Evolutionary conservation across 2,329 filamentous ascomycete species (phyloP), one percentile per base, ranked within the genome.

Genomic region (Paramyrothecium roridum): DNA sequence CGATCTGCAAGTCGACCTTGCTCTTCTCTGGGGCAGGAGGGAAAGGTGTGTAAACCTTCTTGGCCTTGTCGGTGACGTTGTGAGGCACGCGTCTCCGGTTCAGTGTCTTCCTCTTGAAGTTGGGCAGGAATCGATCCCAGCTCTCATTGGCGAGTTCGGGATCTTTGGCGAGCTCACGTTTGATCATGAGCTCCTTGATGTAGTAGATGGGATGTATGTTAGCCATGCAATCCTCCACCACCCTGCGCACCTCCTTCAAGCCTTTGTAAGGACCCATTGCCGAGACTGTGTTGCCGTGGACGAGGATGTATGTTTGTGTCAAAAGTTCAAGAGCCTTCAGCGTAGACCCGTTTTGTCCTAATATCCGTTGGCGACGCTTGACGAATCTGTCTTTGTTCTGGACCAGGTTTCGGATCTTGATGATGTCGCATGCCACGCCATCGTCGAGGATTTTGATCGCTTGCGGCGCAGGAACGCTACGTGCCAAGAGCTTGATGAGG

Each of bases 1-100:
- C 95, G 78, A 99, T 96, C 82, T 99, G 93, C 74, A 92, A 76
- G 75, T 99, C 95, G 65, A 99, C 84, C 85, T 98, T 99, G 85
- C 93, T 97, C 90, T 96, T 96, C 81, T 99, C 93, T 62, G 93
- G 92, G 47, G 92, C 85, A 8, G 95, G 95, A 50, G 95, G 95
- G 86, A 99, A 99, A 11, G 95, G 93, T 61, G 96, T 99, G 80
- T 97, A 99, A 13, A 81, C 75, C 83, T 96, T 98, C 83, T 93
- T 96, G 70, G 80, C 75, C 83, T 99, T 99, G 80, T 99, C 93
- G 53, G 85, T 91, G 69, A 99, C 87, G 67, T 90, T 91, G 80
- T 85, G 84, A 0, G 95, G 96, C 64, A 87, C 85, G 63, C 85
- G 84, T 62, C 95, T 83, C 78, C 92, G 93, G 77, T 85, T 92